Base-by-base conservation (phyloP, 306 rosid genomes). In the Casuarina cunninghamiana region DNA sequence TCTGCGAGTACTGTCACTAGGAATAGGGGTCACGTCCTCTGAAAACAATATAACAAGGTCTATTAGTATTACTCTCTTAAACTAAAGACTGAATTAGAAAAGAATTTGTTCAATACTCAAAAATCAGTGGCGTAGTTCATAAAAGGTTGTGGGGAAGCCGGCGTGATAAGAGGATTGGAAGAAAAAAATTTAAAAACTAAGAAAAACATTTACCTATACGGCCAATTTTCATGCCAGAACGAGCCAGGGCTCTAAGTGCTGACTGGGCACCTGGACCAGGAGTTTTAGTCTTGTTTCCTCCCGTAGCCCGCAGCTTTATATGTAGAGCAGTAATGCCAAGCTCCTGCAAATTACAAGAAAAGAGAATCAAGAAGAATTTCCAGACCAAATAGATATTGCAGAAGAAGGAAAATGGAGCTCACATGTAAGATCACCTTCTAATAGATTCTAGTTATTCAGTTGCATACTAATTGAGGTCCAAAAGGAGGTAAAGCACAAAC, bases 191-290 rank as follows among this genome's bases (percentile, higher is more conserved):
- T 57, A 57, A 17, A 21, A 10, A 57, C 0, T 46, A 46, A 46
- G 10, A 57, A 19, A 17, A 72, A 7, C 1, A 35, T 65, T 26
- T 77, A 87, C 90, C 90, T 74, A 82, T 87, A 41, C 90, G 88
- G 21, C 90, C 90, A 75, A 87, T 71, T 87, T 83, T 84, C 90
- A 84, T 84, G 65, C 90, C 90, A 8, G 86, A 84, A 57, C 90
- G 90, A 66, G 90, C 90, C 75, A 87, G 90, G 51, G 90, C 90
- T 55, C 90, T 74, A 17, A 87, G 85, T 6, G 88, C 90, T 0
- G 90, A 84, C 62, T 87, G 90, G 50, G 88, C 88, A 8, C 88
- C 90, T 26, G 88, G 88, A 44, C 88, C 90, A 61, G 87, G 90
- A 55, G 90, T 80, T 68, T 87, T 84, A 45, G 90, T 87, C 74